Evolutionary conservation across 2,329 filamentous ascomycete genomes (phyloP).

Genomic region (Fusarium brachygibbosum): DNA sequence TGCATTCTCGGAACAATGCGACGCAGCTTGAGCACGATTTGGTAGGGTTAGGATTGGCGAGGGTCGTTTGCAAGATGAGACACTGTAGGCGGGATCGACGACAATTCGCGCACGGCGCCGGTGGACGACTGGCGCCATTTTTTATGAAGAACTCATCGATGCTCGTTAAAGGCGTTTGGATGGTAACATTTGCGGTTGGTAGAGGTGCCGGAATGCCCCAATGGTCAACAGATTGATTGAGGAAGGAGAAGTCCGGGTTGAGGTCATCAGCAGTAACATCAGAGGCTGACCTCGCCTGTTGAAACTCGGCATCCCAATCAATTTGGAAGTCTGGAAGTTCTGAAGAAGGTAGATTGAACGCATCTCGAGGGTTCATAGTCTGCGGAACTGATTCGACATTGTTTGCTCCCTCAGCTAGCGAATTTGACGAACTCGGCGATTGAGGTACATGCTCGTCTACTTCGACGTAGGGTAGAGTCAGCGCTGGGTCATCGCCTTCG

Average conservation of each 20-base stretch:
- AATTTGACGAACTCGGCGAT: constrained; percentile 29
- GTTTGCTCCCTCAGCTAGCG: constrained; percentile 8
- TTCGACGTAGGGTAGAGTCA: constrained; percentile 39
- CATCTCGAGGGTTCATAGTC: constrained; percentile 18
- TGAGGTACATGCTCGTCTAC: constrained; percentile 27
- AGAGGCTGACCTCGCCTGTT: constrained; percentile 29
- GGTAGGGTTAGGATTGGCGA: constrained; percentile 63
- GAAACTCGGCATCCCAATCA: constrained; percentile 42
- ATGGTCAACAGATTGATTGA: constrained; percentile 31
- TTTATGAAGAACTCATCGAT: constrained; percentile 58
- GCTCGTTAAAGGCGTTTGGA: constrained; percentile 36
- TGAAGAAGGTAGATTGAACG: not conserved
- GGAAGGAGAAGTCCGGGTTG: constrained; percentile 39
- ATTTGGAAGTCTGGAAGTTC: constrained; percentile 16
- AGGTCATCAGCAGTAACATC: constrained; percentile 1
- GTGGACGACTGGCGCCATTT: constrained; percentile 58
- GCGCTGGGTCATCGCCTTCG: constrained; percentile 24
- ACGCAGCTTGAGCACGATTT: constrained; percentile 65
- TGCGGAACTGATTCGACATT: constrained; percentile 3
- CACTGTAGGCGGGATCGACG: constrained; percentile 61
- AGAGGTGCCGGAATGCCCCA: constrained; percentile 27
- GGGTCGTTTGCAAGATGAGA: constrained; percentile 61
- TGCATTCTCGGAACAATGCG: constrained; percentile 64
- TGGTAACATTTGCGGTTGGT: not conserved
- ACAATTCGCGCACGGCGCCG: constrained; percentile 61